Evolutionary conservation across 306 rosid genomes (phyloP).

Genomic region (Trichosanthes cucumerina): DNA sequence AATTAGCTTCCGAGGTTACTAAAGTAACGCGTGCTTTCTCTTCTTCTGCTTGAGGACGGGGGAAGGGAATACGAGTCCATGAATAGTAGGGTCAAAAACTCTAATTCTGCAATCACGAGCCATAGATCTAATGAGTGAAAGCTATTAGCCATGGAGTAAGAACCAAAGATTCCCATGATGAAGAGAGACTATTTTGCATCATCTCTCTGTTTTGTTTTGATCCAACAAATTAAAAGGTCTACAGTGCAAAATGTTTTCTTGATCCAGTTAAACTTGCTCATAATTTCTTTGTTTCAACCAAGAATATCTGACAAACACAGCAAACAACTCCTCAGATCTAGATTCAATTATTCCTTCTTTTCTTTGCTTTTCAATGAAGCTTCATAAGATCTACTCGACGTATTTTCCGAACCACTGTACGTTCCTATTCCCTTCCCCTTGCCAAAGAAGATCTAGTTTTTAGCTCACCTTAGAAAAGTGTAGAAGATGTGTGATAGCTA

Average conservation of each 20-base stretch:
- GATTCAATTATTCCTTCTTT: not conserved
- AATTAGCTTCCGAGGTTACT: not conserved
- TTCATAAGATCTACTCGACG: not conserved
- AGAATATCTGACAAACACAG: not conserved
- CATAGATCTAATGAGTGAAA: not conserved
- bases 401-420: not conserved
- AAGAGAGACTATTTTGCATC: not conserved
- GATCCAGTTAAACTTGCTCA: not conserved
- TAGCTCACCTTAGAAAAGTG: not conserved
- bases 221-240: not conserved
- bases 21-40: not conserved
- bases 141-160: not conserved
- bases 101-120: not conserved
- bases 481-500: not conserved
- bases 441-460: not conserved
- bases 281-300: not conserved
- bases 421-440: not conserved
- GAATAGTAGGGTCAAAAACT: not conserved
- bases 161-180: not conserved
- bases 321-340: slow-evolving; percentile 1
- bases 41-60: not conserved
- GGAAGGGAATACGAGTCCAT: not conserved
- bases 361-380: not conserved
- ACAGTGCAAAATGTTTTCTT: not conserved
- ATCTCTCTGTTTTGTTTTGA: not conserved